Base-by-base conservation (phyloP, 208 protist genomes). In the Tritrichomonas musculus region DNA sequence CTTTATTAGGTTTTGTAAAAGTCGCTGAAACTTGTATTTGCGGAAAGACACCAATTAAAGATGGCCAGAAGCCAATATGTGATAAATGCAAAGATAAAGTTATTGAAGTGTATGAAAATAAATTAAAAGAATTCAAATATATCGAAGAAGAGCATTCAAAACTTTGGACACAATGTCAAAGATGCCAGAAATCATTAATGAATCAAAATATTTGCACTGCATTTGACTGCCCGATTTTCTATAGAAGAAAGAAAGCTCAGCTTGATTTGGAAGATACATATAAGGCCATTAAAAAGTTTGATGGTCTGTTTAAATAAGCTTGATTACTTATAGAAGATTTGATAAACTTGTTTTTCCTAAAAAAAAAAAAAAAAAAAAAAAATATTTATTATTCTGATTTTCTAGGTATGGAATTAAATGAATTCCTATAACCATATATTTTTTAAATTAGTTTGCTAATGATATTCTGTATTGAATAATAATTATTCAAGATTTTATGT, bases 161-260 rank as follows among this genome's bases (percentile, higher is more conserved):
- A 82, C 96, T 99, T 33, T 99, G 98, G 98, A 99, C 98, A 53
- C 97, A 99, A 96, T 99, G 99, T 96, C 99, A 99, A 96, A 96
- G 98, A 75, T 99, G 98, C 94, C 98, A 99, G 94, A 94, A 94
- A 27, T 93, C 72, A 47, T 94, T 99, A 11, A 97, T 98, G 94
- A 96, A 99, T 94, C 98, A 99, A 53, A 98, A 99, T 2, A 92
- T 98, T 5, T 98, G 97, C 94, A 97, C 96, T 4, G 88, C 84
- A n/a, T 73, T 84, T 64, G 99, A 99, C 95, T 99, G 98, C 95
- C 98, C 99, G 5, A 99, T 99, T 36, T 99, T 99, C 96, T 99
- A 99, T 96, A 98, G 98, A 97, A 96, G 98, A 84, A 99, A 98
- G 93, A 99, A 99, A 96, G 98, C 99, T 5, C 97, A 99, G 95